Evolutionary conservation across 1,284 basidiomycete species (phyloP).

Genomic region (Phlebopus sp.): DNA sequence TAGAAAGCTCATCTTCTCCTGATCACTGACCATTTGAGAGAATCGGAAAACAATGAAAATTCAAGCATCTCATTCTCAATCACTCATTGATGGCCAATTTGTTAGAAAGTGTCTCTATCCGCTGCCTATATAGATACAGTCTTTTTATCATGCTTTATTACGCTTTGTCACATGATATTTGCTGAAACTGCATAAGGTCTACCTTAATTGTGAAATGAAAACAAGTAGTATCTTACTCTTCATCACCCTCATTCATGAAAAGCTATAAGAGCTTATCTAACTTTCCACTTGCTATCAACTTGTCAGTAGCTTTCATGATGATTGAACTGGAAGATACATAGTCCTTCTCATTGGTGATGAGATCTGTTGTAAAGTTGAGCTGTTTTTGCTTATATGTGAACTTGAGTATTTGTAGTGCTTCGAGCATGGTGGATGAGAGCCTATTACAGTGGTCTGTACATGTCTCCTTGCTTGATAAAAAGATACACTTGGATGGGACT

Average conservation of each 20-base stretch:
- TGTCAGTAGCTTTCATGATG: not conserved
- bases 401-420: constrained; percentile 28
- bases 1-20: too few species aligned
- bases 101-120: too few species aligned
- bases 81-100: too few species aligned
- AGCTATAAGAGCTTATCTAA: constrained; percentile 1
- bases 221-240: not conserved
- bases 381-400: constrained; percentile 16
- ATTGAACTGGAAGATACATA: constrained; percentile 1
- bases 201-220: constrained; percentile 8
- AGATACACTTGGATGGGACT: constrained; percentile 32
- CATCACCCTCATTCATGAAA: not conserved
- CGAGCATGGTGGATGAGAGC: constrained; percentile 19
- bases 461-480: constrained; percentile 32
- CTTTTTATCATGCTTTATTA: too few species aligned
- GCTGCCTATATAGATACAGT: too few species aligned
- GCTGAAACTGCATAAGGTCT: too few species aligned
- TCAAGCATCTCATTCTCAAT: too few species aligned
- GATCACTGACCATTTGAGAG: too few species aligned
- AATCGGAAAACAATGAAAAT: too few species aligned
- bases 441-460: constrained; percentile 13
- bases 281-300: constrained; percentile 2
- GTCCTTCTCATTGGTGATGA: constrained; percentile 7
- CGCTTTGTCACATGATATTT: too few species aligned
- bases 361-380: constrained; percentile 14